Conservation (phyloP, 805 yeast genomes). For the Komagataella populi region DNA sequence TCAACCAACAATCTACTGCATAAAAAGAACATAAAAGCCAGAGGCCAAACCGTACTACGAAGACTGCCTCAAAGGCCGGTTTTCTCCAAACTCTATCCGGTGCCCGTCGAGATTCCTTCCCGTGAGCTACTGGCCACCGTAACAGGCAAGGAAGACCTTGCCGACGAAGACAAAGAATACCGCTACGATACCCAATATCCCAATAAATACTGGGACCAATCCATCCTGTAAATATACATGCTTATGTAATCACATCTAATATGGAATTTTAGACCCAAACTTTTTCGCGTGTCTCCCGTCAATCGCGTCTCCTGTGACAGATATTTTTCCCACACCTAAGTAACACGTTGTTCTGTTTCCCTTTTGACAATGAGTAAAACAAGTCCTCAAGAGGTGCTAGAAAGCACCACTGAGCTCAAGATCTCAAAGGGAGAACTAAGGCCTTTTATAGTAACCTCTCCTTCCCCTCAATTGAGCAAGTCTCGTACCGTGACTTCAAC, state of each 20-base stretch:
- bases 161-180: constrained; percentile 10
- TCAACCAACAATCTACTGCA: constrained; percentile 6
- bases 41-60: constrained; percentile 3
- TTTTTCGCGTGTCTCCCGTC: background rate
- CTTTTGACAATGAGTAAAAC: background rate
- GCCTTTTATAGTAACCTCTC: constrained; percentile 38
- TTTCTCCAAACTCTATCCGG: background rate
- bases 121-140: background rate
- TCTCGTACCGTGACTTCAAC: constrained; percentile 24
- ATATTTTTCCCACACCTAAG: background rate
- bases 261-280: background rate
- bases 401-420: constrained; percentile 25
- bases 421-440: constrained; percentile 38
- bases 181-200: constrained; percentile 10
- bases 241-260: background rate
- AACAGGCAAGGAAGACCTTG: constrained; percentile 6
- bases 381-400: background rate
- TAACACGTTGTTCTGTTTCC: background rate
- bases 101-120: background rate
- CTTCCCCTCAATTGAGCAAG: constrained; percentile 24
- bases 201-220: constrained; percentile 11
- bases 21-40: constrained; percentile 6
- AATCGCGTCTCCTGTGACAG: background rate
- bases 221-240: background rate
- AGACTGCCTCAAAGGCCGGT: constrained; percentile 1